A percentile compares a stretch with the other conserved stretches of the same genome.
phyloP scores from a whole-genome alignment of 2,329 filamentous ascomycete species.

The Didymella pinodella region DNA sequence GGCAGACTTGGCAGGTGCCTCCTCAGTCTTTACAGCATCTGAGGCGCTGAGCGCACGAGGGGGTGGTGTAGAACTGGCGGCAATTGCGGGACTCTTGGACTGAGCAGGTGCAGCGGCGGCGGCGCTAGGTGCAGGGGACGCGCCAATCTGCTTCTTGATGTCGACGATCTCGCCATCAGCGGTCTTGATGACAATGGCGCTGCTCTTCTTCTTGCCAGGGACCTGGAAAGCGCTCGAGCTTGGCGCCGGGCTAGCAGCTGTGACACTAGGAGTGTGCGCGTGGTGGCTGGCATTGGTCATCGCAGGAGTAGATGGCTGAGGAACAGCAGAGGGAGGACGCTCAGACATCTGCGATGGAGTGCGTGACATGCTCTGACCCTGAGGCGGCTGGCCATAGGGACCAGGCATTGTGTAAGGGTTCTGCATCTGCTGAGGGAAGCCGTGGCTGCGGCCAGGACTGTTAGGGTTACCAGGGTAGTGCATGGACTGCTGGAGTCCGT shows the following conservation, averaged over 20 bases:
- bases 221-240: conserved; percentile 70
- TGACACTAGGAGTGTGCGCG: conserved; percentile 64
- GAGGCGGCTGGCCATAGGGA: conserved; percentile 63
- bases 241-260: conserved; percentile 66
- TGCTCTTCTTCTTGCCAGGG: conserved; percentile 68
- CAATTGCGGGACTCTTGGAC: conserved; percentile 68
- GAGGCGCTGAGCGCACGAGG: conserved; percentile 74
- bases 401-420: conserved; percentile 59
- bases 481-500: conserved; percentile 54
- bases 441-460: conserved; percentile 56
- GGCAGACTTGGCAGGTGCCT: conserved; percentile 73
- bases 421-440: conserved; percentile 56
- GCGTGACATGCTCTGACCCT: conserved; percentile 71
- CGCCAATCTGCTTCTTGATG: conserved; percentile 58
- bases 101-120: conserved; percentile 58
- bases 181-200: conserved; percentile 84
- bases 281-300: conserved; percentile 55
- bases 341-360: conserved; percentile 66
- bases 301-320: conserved; percentile 66
- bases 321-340: conserved; percentile 66
- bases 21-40: conserved; percentile 70
- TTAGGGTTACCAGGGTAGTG: conserved; percentile 57
- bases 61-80: conserved; percentile 72
- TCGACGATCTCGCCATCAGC: conserved; percentile 77
- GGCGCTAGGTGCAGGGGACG: conserved; percentile 52